Conservation (phyloP, 257 asterid genomes). For the Solanum chilense region DNA sequence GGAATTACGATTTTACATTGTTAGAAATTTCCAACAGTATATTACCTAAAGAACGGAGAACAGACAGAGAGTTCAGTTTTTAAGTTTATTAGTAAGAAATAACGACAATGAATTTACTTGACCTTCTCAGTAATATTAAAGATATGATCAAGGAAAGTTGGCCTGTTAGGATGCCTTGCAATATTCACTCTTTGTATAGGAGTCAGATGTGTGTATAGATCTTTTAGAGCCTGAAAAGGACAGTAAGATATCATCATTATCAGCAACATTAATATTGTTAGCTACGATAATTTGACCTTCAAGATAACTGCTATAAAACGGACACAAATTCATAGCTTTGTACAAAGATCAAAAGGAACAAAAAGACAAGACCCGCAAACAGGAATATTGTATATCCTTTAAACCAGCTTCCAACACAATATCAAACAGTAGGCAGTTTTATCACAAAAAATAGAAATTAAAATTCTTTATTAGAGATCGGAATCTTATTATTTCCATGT, state of each 20-base stretch:
- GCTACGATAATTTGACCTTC: not conserved
- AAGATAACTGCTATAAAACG: not conserved
- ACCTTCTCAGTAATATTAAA: conserved; percentile 87
- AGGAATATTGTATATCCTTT: not conserved
- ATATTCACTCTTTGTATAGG: conserved; percentile 80
- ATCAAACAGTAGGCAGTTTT: not conserved
- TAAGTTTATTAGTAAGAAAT: not conserved
- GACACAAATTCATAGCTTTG: not conserved
- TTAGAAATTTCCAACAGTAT: not conserved
- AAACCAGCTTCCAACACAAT: not conserved
- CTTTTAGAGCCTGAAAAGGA: conserved; percentile 68
- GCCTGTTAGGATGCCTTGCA: conserved; percentile 87
- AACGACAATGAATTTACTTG: conserved; percentile 2
- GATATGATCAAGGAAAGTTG: conserved; percentile 84
- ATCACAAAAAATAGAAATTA: not conserved
- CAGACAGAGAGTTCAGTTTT: not conserved
- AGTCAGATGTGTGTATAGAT: conserved; percentile 58
- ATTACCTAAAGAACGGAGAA: not conserved
- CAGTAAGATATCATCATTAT: not conserved
- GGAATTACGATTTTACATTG: not conserved
- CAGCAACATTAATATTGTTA: not conserved
- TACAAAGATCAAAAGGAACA: not conserved
- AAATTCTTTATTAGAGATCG: not conserved
- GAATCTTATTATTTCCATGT: not conserved
- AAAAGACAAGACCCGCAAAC: not conserved